phyloP scores from a whole-genome alignment of 805 yeast species.

The Hanseniaspora vineae region DNA sequence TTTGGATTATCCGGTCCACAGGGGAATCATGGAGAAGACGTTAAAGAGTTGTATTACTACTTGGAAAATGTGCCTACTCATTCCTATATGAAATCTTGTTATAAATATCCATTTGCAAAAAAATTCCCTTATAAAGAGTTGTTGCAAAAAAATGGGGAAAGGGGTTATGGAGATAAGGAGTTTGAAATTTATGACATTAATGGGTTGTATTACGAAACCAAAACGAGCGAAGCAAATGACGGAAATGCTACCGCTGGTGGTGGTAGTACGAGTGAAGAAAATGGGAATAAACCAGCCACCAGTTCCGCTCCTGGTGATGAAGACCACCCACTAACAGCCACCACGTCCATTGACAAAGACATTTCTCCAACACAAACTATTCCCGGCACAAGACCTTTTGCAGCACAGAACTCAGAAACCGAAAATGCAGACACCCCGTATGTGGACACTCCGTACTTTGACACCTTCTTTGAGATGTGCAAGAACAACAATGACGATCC shows the following conservation, averaged over 20 bases:
- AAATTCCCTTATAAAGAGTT: slow-evolving; percentile 67
- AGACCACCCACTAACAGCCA: too few species aligned
- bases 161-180: slow-evolving; percentile 59
- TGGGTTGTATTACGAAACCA: slow-evolving; percentile 44
- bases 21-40: slow-evolving; percentile 95
- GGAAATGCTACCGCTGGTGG: too few species aligned
- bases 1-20: slow-evolving; percentile 86
- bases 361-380: slow-evolving; percentile 6
- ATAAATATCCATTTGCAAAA: slow-evolving; percentile 81
- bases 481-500: slow-evolving; percentile 61
- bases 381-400: neutral
- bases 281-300: too few species aligned
- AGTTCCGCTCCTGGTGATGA: too few species aligned
- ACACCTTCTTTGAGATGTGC: slow-evolving; percentile 81
- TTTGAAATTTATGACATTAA: slow-evolving; percentile 71
- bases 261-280: too few species aligned
- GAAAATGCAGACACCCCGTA: neutral
- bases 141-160: slow-evolving; percentile 49
- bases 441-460: slow-evolving; percentile 60
- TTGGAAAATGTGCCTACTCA: slow-evolving; percentile 89
- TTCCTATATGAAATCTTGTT: slow-evolving; percentile 79
- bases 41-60: slow-evolving; percentile 73
- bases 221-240: too few species aligned
- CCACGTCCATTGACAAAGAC: slow-evolving; percentile 9
- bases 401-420: too few species aligned